Conservation (phyloP, 352 stramenopile species). For the Globisporangium uncinulatum region DNA sequence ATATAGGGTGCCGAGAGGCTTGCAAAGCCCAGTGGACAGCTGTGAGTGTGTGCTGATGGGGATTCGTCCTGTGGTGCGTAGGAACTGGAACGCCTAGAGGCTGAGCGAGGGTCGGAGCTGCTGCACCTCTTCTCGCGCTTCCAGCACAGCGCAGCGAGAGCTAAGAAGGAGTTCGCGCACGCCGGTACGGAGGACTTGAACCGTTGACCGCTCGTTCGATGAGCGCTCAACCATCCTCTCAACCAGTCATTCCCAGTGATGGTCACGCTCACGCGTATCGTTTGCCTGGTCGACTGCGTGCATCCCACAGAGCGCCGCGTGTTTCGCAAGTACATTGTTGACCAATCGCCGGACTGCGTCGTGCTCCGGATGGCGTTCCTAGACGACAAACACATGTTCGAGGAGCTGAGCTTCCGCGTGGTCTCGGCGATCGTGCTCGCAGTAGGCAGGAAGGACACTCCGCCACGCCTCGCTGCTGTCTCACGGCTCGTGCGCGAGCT, state of each 20-base stretch:
- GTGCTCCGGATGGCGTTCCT: constrained; percentile 38
- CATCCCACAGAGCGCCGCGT: constrained; percentile 33
- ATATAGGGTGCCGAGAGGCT: too few relatives aligned
- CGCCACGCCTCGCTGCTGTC: constrained; percentile 56
- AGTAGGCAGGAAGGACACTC: constrained; percentile 48
- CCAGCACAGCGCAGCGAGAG: constrained; percentile 36
- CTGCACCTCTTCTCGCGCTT: constrained; percentile 42
- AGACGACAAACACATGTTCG: constrained; percentile 46
- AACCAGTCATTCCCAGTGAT: too few relatives aligned
- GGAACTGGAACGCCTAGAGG: constrained; percentile 45
- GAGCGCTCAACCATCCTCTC: too few relatives aligned
- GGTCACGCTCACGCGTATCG: too few relatives aligned
- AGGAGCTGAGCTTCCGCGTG: constrained; percentile 61
- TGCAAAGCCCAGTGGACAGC: too few relatives aligned
- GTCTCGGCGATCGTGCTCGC: constrained; percentile 45
- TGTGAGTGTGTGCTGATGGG: not conserved
- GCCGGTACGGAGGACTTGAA: constrained; percentile 18
- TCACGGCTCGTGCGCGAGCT: constrained; percentile 38
- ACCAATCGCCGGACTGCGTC: constrained; percentile 17
- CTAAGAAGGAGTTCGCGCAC: constrained; percentile 43
- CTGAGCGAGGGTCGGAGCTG: constrained; percentile 24
- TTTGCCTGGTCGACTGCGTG: too few relatives aligned
- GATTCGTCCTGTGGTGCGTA: constrained; percentile 6
- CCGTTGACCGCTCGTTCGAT: not conserved
- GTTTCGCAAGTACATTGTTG: constrained; percentile 37